Evolutionary conservation across 805 yeast genomes (phyloP).

Genomic region (Candida dajiaensis): DNA sequence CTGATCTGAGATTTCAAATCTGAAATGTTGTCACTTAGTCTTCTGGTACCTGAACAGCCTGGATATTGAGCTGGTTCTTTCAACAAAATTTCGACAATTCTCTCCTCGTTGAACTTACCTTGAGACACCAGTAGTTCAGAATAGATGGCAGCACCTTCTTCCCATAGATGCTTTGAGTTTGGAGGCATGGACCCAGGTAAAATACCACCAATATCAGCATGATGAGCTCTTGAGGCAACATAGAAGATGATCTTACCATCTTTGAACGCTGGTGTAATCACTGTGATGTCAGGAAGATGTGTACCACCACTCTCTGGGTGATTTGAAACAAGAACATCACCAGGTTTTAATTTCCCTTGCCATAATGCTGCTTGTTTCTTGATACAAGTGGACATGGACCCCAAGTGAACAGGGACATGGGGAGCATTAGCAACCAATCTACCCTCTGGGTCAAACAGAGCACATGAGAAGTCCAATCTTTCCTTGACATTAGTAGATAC

Average conservation of each 20-base stretch:
- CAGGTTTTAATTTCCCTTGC: slow-evolving; percentile 58
- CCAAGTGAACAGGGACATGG: slow-evolving; percentile 80
- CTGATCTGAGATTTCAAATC: slow-evolving; percentile 84
- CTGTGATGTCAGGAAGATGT: slow-evolving; percentile 87
- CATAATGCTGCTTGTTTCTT: slow-evolving; percentile 58
- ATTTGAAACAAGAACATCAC: slow-evolving; percentile 73
- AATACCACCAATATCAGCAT: slow-evolving; percentile 92
- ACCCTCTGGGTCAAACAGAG: slow-evolving; percentile 72
- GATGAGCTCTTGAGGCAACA: slow-evolving; percentile 94
- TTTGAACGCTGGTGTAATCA: slow-evolving; percentile 84
- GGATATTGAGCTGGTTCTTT: slow-evolving; percentile 75
- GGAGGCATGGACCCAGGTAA: slow-evolving; percentile 96
- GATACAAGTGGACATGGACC: slow-evolving; percentile 81
- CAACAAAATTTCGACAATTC: slow-evolving; percentile 54
- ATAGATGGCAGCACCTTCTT: slow-evolving; percentile 87
- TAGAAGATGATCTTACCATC: slow-evolving; percentile 62
- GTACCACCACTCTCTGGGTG: slow-evolving; percentile 86
- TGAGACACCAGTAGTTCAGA: slow-evolving; percentile 67
- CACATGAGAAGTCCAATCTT: slow-evolving; percentile 79
- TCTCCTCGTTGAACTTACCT: slow-evolving; percentile 72
- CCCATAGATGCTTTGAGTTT: slow-evolving; percentile 73
- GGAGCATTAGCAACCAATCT: slow-evolving; percentile 85
- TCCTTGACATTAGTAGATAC: slow-evolving; percentile 83
- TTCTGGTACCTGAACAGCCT: slow-evolving; percentile 86
- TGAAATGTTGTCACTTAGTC: slow-evolving; percentile 75